Evolutionary conservation across 495 filamentous ascomycete species (phyloP).

Genomic region (Entonaema liquescens): DNA sequence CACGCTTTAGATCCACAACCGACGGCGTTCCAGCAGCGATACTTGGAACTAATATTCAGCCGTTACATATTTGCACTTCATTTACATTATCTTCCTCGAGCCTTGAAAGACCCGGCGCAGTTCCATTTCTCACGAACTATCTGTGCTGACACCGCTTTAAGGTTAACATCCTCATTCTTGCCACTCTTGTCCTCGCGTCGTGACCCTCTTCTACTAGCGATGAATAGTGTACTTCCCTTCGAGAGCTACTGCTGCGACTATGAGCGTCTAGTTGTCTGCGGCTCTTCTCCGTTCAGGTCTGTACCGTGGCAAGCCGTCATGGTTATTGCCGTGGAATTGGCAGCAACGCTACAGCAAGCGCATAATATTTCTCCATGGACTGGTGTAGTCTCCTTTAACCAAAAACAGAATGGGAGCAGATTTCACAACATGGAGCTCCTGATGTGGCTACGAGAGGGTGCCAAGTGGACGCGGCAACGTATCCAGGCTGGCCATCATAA

Average conservation of each 20-base stretch:
- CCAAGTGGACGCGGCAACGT: conserved; percentile 53
- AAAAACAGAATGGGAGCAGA: conserved; percentile 58
- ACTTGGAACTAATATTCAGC: conserved; percentile 53
- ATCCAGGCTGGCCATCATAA: conserved; percentile 64
- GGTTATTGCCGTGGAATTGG: conserved; percentile 59
- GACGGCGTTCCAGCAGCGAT: conserved; percentile 49
- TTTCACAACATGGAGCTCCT: conserved; percentile 56
- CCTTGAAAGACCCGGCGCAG: conserved; percentile 47
- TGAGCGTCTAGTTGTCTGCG: conserved; percentile 51
- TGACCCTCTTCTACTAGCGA: conserved; percentile 28
- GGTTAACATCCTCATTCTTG: conserved; percentile 41
- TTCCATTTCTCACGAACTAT: conserved; percentile 57
- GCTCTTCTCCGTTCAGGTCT: conserved; percentile 57
- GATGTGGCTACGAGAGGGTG: conserved; percentile 55
- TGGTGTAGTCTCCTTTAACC: conserved; percentile 46
- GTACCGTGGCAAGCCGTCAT: conserved; percentile 53
- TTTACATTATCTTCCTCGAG: conserved; percentile 47
- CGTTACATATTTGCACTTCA: conserved; percentile 66
- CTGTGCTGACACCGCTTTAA: conserved; percentile 54
- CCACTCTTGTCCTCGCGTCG: conserved; percentile 23
- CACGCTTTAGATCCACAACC: conserved; percentile 45
- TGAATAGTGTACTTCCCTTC: conserved; percentile 14
- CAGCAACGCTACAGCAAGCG: conserved; percentile 14
- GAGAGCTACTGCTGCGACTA: conserved; percentile 44
- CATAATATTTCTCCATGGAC: conserved; percentile 21